These are phyloP conservation scores for Tetradesmus lagerheimii DNA, from an alignment of 139 green algal genomes.

Conservation along the genomic window DNA sequence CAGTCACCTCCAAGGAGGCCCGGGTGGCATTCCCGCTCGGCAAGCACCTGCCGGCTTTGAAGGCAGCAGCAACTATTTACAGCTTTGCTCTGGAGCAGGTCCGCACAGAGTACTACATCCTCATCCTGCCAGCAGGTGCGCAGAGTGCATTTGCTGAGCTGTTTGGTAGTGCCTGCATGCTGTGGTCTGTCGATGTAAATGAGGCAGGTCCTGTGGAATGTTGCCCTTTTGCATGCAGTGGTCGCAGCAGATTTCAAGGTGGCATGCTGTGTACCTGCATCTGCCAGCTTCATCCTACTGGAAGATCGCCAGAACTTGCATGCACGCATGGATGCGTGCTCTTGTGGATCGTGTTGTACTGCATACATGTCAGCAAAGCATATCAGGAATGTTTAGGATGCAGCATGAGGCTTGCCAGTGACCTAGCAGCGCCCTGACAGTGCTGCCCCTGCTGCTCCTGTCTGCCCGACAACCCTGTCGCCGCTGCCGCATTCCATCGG, in stretches of 20 bases:
- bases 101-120: slow-evolving; percentile 23
- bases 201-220: too few species aligned
- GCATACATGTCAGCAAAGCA: too few species aligned
- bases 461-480: background rate
- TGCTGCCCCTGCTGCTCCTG: background rate
- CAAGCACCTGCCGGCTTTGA: slow-evolving; percentile 46
- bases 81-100: slow-evolving; percentile 39
- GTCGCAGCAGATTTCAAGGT: background rate
- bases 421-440: background rate
- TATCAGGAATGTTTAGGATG: too few species aligned
- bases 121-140: slow-evolving; percentile 43
- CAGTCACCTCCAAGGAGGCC: background rate
- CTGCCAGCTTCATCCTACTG: background rate
- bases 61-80: slow-evolving; percentile 42
- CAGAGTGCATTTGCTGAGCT: too few species aligned
- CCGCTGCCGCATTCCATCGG: background rate
- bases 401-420: background rate
- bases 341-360: background rate
- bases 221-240: slow-evolving; percentile 6
- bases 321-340: background rate
- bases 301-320: background rate
- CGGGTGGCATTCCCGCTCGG: slow-evolving; percentile 1
- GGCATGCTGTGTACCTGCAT: background rate
- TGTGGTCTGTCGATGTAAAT: too few species aligned
- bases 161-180: background rate